Conservation (phyloP, 2,329 filamentous ascomycete genomes). For the Fusarium musae region DNA sequence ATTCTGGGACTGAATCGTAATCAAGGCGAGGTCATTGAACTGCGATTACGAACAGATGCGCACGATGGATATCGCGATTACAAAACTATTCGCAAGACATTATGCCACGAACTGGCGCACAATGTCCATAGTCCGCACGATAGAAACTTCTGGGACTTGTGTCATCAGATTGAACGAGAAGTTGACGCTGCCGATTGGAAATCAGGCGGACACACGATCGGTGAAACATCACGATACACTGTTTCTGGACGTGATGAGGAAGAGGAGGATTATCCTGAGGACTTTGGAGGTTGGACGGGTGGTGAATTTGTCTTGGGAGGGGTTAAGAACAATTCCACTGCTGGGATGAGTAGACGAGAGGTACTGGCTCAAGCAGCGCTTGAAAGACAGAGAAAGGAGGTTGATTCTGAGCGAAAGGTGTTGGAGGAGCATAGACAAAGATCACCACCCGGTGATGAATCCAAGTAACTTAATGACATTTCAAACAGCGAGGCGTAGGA, state of each 20-base stretch:
- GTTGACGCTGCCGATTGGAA: constrained; percentile 85
- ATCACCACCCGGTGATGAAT: constrained; percentile 35
- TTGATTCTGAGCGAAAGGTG: constrained; percentile 47
- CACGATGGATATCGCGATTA: constrained; percentile 96
- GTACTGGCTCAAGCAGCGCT: constrained; percentile 69
- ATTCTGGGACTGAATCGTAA: constrained; percentile 91
- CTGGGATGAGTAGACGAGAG: constrained; percentile 74
- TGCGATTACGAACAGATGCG: constrained; percentile 90
- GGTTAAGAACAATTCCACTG: constrained; percentile 57
- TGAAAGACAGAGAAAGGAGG: constrained; percentile 50
- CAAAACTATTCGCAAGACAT: constrained; percentile 86
- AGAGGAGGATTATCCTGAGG: constrained; percentile 59
- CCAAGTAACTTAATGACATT: constrained; percentile 27
- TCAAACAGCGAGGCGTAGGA: constrained; percentile 14
- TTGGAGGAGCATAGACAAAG: constrained; percentile 45
- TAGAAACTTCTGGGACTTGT: constrained; percentile 88
- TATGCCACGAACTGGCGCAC: constrained; percentile 95
- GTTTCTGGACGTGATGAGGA: constrained; percentile 63
- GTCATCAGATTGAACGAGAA: constrained; percentile 86
- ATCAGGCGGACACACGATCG: constrained; percentile 73
- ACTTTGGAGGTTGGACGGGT: constrained; percentile 81
- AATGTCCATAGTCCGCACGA: constrained; percentile 90
- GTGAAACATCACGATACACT: constrained; percentile 70
- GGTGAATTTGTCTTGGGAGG: constrained; percentile 81
- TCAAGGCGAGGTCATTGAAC: constrained; percentile 86